Conservation (phyloP, 345 rosid genomes). For the Litchi chinensis region DNA sequence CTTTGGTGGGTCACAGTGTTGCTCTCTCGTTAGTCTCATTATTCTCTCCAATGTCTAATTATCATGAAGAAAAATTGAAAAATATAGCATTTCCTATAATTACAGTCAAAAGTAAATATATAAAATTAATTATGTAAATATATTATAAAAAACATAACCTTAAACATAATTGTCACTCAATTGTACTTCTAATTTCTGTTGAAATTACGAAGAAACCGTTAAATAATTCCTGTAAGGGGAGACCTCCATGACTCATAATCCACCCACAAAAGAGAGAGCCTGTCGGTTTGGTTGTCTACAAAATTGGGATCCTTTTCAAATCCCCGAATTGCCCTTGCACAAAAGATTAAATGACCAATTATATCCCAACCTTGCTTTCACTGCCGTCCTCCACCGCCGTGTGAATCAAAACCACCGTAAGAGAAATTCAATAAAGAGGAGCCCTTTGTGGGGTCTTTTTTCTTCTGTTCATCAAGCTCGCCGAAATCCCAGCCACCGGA, state of each 20-base stretch:
- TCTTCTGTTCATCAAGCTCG: slow-evolving; percentile 57
- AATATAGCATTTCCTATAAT: too few relatives aligned
- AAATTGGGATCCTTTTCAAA: slow-evolving; percentile 29
- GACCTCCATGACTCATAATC: not conserved
- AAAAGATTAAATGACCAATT: not conserved
- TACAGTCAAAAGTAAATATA: not conserved
- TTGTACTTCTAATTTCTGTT: not conserved
- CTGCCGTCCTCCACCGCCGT: slow-evolving; percentile 6
- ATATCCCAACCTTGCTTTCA: slow-evolving; percentile 9
- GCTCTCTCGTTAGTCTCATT: not conserved
- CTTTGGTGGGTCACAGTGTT: not conserved
- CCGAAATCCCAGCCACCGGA: slow-evolving; percentile 48
- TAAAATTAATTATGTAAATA: not conserved
- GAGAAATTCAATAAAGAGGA: slow-evolving; percentile 62
- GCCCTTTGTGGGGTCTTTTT: slow-evolving; percentile 85
- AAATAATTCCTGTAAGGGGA: not conserved
- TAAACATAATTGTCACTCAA: not conserved
- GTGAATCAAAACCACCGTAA: not conserved
- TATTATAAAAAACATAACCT: not conserved
- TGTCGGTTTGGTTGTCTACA: slow-evolving; percentile 18
- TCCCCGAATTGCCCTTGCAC: slow-evolving; percentile 27
- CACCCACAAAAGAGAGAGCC: not conserved
- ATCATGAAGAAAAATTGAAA: too few relatives aligned
- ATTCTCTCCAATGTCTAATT: not conserved
- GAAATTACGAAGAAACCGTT: not conserved